phyloP scores from a whole-genome alignment of 2,329 filamentous ascomycete genomes.

The Gremmenia infestans region DNA sequence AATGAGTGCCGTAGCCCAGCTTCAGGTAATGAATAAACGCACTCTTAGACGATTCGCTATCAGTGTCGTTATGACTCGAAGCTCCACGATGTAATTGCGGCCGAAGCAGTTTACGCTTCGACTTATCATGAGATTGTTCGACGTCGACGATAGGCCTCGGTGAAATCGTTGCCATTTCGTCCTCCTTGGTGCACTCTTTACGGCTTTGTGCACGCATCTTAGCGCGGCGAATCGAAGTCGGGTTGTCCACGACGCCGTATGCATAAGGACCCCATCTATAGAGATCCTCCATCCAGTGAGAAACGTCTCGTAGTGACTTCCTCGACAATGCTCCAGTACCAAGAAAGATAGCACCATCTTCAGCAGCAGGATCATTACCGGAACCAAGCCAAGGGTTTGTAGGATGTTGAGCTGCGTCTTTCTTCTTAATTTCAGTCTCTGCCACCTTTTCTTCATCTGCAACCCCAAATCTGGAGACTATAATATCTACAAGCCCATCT shows the following conservation, averaged over 20 bases:
- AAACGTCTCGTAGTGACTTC: conserved; percentile 65
- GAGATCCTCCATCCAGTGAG: conserved; percentile 83
- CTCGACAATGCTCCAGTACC: conserved; percentile 70
- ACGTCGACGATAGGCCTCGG: conserved; percentile 12
- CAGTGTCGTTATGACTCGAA: conserved; percentile 18
- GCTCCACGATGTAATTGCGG: conserved; percentile 12
- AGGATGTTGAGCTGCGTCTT: conserved; percentile 18
- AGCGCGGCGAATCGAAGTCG: conserved; percentile 54
- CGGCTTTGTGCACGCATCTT: conserved; percentile 36
- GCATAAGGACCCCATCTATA: conserved; percentile 79
- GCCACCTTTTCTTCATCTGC: conserved; percentile 25
- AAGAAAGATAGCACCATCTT: conserved; percentile 83
- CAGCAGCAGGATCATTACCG: conserved; percentile 59
- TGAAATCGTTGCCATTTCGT: conserved; percentile 5
- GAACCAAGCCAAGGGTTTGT: conserved; percentile 64
- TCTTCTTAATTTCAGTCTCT: conserved; percentile 24
- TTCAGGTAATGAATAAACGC: conserved; percentile 61
- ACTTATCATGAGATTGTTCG: background rate
- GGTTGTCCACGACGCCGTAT: conserved; percentile 80
- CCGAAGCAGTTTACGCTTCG: conserved; percentile 3
- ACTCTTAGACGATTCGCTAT: conserved; percentile 21
- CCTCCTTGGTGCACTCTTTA: conserved; percentile 19
- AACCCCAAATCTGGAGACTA: conserved; percentile 78
- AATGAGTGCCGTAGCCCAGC: conserved; percentile 63
- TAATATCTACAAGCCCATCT: conserved; percentile 79